phyloP scores from a whole-genome alignment of 2,329 filamentous ascomycete species.

The Calonectria leucothoes region DNA sequence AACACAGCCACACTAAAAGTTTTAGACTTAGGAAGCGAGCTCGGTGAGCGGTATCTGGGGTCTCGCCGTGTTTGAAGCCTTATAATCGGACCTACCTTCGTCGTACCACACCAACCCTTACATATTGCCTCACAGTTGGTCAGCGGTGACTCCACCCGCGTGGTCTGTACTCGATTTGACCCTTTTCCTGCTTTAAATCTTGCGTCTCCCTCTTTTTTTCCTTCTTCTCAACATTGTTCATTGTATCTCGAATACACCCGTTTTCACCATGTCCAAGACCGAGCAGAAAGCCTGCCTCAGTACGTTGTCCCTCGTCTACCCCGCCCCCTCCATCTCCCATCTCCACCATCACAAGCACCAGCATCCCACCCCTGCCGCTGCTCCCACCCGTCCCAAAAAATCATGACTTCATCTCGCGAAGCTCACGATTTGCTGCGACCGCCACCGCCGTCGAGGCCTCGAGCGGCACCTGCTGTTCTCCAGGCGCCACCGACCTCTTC shows the following conservation, averaged over 20 bases:
- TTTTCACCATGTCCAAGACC: conserved; percentile 61
- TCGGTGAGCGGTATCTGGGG: not conserved
- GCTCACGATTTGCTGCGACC: conserved; percentile 27
- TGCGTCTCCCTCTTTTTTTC: conserved; percentile 26
- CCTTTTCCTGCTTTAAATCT: not conserved
- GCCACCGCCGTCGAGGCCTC: conserved; percentile 34
- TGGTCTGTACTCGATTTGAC: not conserved
- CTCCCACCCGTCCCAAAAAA: not conserved
- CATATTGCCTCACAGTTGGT: not conserved
- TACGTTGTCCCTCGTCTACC: conserved; percentile 57
- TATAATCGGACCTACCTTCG: not conserved
- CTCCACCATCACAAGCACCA: conserved; percentile 24
- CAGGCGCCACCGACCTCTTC: conserved; percentile 17
- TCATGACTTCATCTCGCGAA: conserved; percentile 30
- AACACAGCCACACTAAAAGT: not conserved
- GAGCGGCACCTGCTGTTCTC: conserved; percentile 32
- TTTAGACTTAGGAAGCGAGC: not conserved
- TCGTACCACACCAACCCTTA: not conserved
- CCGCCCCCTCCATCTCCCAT: conserved; percentile 40
- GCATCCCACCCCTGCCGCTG: conserved; percentile 7
- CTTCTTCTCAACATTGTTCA: conserved; percentile 27
- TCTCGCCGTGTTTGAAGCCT: not conserved
- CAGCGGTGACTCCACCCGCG: not conserved
- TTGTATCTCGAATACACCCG: conserved; percentile 22
- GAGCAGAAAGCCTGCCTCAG: conserved; percentile 72